Evolutionary conservation across 2,329 filamentous ascomycete genomes (phyloP), one percentile per base, ranked within the genome.

Genomic region (Pseudocercospora cruenta): DNA sequence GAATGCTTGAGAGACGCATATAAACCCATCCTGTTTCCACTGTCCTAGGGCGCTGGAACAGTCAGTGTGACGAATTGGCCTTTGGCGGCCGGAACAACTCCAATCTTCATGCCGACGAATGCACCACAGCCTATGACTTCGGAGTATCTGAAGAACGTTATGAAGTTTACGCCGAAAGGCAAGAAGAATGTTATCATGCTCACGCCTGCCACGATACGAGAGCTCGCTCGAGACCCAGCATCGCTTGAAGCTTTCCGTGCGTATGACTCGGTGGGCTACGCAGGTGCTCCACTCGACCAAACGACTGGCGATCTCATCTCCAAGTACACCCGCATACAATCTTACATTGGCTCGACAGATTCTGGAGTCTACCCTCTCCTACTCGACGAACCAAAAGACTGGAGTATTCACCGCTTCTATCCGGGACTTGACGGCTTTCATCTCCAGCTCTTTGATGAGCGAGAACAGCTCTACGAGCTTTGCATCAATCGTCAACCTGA

Each of bases 101-200:
- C 65, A 4, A 60, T 69, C 3, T 33, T 67, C n/a, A 36, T 67
- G 3, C 69, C 69, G 4, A 14, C 58, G 9, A 59, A 49, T 8
- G 19, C 54, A 14, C 65, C 67, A 2, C 36, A 69, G 36, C 67
- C 69, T 10, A 68, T 65, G 60, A 72, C 69, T 31, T 54, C 71
- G 4, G 69, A 72, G 53, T 72, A 71, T 54, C 63, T 68, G 19
- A 66, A 61, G 3, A 62, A 69, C 26, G 67, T 67, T 16, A 67
- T 58, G 58, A 60, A 61, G 14, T 58, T 22, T 16, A 24, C 39
- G 3, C 68, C 68, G 1, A 36, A 45, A 59, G 60, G 55, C 4
- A 28, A 36, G 10, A 55, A 49, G 2, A 67, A 67, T 21, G 49
- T 33, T 19, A 39, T 66, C 12, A 21, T 70, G 14, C 43, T 65